Base-by-base conservation (phyloP, 2,329 filamentous ascomycete species). In the Aspergillus ibericus region DNA sequence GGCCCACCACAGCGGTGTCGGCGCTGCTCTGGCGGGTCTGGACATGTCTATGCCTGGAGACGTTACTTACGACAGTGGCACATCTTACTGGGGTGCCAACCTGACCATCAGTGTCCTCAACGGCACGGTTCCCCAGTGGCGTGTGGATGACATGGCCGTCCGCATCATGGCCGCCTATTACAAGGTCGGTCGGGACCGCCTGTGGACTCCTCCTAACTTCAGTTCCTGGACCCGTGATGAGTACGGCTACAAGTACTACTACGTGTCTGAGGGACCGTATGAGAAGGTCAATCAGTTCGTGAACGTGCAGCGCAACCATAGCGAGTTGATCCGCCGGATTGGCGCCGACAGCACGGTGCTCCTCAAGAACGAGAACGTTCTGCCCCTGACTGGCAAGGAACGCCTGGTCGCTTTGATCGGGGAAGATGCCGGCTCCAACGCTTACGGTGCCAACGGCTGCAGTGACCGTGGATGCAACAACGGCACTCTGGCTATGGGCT, bases 1-100 rank as follows among this genome's bases (percentile, higher is more conserved):
- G 63, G 91, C 88, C 2, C 89, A 92, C 68, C 89, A 93, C 75
- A 85, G 85, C 22, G 91, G 89, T 59, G 84, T 86, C 8, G 81
- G 81, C 9, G 82, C 83, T 53, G 86, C 89, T 22, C 80, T 88
- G 61, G 83, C 85, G 22, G 91, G 91, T 27, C 72, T 93, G 61
- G 90, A 93, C 72, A 91, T 92, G 89, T 86, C 87, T 2, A 93
- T 93, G 89, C 89, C 89, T 0, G 91, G 91, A 58, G 93, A 97
- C 71, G 89, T 89, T 1, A 64, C 77, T 18, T 96, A 97, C 78
- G 85, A 89, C 74, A 85, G 83, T 4, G 90, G 90, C 6, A 75
- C 77, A 52, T 88, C 88, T 16, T 96, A 82, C 80, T 96, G 90
- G 89, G 93, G 93, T 9, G 79, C 87, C 27, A 98, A 98, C 75